phyloP scores from a whole-genome alignment of 768 basidiomycete species.

The Pholiota conissans region DNA sequence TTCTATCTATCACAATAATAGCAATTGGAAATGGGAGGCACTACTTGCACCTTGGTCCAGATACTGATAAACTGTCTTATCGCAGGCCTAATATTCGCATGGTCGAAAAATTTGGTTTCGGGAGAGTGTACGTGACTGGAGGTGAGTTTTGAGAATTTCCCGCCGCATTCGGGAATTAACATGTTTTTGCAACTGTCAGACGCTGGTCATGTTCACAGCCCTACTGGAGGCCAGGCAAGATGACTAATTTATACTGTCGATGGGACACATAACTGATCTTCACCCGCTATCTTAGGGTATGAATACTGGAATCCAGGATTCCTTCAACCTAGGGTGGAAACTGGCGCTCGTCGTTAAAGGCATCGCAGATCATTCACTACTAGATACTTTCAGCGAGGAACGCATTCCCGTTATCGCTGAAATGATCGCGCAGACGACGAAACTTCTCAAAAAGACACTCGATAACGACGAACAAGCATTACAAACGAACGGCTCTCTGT shows the following conservation, averaged over 20 bases:
- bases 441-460: conserved; percentile 16
- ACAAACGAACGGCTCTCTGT: conserved; percentile 24
- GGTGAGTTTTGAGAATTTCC: conserved; percentile 12
- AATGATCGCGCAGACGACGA: conserved; percentile 31
- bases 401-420: conserved; percentile 36
- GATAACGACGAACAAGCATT: conserved; percentile 17
- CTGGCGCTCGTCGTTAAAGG: conserved; percentile 31
- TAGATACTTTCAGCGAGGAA: conserved; percentile 33
- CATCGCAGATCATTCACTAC: conserved; percentile 24
- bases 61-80: neutral
- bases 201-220: conserved; percentile 23
- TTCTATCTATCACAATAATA: neutral
- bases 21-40: neutral
- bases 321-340: conserved; percentile 40
- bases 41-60: neutral
- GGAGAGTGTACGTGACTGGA: conserved; percentile 22
- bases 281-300: conserved; percentile 20
- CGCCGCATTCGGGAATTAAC: neutral
- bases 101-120: conserved; percentile 20
- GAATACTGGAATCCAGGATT: conserved; percentile 33
- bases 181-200: conserved; percentile 5
- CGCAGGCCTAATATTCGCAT: conserved; percentile 23
- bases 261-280: neutral
- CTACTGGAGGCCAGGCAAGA: conserved; percentile 22
- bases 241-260: neutral